Conservation (phyloP, 2,329 filamentous ascomycete species). For the Hypocreales sp. region DNA sequence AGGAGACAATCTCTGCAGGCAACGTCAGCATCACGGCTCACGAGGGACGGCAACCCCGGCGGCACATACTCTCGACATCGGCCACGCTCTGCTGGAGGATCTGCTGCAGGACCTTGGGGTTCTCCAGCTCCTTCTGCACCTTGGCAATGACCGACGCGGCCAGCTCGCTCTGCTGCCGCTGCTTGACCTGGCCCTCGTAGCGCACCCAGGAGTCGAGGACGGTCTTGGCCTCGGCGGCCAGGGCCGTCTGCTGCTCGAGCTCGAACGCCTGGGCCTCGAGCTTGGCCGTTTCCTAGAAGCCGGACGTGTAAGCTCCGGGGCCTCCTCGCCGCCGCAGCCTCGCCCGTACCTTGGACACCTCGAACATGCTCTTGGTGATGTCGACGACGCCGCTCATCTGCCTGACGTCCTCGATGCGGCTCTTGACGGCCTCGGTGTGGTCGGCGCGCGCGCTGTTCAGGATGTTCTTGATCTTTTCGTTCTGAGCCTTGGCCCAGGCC, state of each 20-base stretch:
- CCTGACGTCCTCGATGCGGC: conserved; percentile 84
- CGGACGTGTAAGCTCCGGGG: too few relatives aligned
- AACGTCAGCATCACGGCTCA: conserved; percentile 15
- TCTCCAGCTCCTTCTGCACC: conserved; percentile 97
- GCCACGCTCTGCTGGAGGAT: conserved; percentile 93
- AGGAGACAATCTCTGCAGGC: conserved; percentile 40
- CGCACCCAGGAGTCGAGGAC: conserved; percentile 98
- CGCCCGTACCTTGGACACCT: conserved; percentile 88
- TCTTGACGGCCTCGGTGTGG: conserved; percentile 91
- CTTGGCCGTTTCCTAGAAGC: conserved; percentile 73
- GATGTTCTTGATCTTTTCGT: conserved; percentile 86
- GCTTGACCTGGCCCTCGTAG: conserved; percentile 97
- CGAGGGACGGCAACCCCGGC: neutral
- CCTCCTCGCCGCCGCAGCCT: too few relatives aligned
- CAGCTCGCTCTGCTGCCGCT: conserved; percentile 93
- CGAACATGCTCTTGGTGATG: conserved; percentile 92
- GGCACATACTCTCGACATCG: conserved; percentile 75
- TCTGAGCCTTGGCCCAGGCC: conserved; percentile 81
- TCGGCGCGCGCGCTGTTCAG: conserved; percentile 86
- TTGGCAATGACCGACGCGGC: conserved; percentile 88
- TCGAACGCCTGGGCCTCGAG: conserved; percentile 94
- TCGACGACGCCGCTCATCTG: conserved; percentile 91
- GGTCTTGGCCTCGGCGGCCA: conserved; percentile 83
- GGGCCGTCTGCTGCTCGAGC: conserved; percentile 88
- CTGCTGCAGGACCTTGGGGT: conserved; percentile 92